phyloP scores from a whole-genome alignment of 768 basidiomycete genomes.

The Melanogaster broomeanus region DNA sequence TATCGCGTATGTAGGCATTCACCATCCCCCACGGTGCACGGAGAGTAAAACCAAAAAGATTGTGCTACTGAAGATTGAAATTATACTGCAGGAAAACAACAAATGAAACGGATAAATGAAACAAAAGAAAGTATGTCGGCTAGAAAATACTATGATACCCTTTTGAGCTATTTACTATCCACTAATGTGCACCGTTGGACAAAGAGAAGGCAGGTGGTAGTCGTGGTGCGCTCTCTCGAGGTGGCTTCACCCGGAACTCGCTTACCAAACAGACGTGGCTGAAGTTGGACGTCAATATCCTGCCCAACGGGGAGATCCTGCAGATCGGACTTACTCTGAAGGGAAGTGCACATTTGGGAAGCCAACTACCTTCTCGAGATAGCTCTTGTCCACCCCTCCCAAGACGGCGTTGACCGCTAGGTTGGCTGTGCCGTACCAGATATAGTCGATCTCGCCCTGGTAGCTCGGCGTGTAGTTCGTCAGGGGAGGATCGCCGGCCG shows the following conservation, averaged over 20 bases:
- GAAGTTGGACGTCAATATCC: constrained; percentile 13
- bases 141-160: constrained; percentile 5
- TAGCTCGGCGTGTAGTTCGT: constrained; percentile 93
- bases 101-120: constrained; percentile 13
- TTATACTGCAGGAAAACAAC: constrained; percentile 9
- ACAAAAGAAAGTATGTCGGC: constrained; percentile 8
- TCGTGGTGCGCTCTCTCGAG: constrained; percentile 45
- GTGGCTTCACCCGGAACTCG: constrained; percentile 82
- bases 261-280: constrained; percentile 74
- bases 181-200: constrained; percentile 37
- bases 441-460: constrained; percentile 87
- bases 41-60: neutral
- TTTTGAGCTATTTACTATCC: neutral
- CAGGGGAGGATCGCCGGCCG: constrained; percentile 59
- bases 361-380: constrained; percentile 89
- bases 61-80: constrained; percentile 9
- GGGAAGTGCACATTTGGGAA: constrained; percentile 98
- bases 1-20: constrained; percentile 1
- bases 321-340: constrained; percentile 74
- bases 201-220: constrained; percentile 42
- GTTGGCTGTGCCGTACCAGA: constrained; percentile 84
- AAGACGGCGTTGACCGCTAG: constrained; percentile 81
- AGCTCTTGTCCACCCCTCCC: constrained; percentile 81
- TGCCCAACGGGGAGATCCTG: constrained; percentile 1
- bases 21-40: neutral